Conservation (phyloP, 2,329 filamentous ascomycete species). For the Pestalotiopsis sp. region DNA sequence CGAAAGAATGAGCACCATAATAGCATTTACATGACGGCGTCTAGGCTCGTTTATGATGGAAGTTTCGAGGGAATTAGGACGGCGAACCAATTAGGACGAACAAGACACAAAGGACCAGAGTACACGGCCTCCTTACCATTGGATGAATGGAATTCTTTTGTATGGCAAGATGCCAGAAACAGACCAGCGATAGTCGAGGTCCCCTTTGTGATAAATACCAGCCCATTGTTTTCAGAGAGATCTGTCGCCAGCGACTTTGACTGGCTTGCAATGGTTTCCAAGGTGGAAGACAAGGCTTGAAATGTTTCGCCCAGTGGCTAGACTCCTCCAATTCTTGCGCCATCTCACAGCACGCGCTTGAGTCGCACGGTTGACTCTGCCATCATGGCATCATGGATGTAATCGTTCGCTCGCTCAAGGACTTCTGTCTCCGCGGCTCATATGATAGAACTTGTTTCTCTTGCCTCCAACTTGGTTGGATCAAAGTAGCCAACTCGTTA, state of each 20-base stretch:
- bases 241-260: not conserved
- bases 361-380: no score
- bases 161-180: not conserved
- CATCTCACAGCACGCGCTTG: no score
- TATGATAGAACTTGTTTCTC: no score
- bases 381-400: no score
- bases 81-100: no score
- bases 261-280: not conserved
- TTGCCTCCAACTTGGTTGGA: no score
- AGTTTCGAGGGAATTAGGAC: not conserved
- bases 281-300: not conserved
- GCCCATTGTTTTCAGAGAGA: not conserved
- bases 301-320: no score
- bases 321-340: no score
- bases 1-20: not conserved
- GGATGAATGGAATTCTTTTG: not conserved
- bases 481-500: no score
- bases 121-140: not conserved
- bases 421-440: no score
- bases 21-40: slow-evolving; percentile 2
- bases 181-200: not conserved
- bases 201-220: no score
- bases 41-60: not conserved
- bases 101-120: not conserved
- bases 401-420: no score